Conservation (phyloP, 306 rosid species). For the Lathyrus oleraceus region DNA sequence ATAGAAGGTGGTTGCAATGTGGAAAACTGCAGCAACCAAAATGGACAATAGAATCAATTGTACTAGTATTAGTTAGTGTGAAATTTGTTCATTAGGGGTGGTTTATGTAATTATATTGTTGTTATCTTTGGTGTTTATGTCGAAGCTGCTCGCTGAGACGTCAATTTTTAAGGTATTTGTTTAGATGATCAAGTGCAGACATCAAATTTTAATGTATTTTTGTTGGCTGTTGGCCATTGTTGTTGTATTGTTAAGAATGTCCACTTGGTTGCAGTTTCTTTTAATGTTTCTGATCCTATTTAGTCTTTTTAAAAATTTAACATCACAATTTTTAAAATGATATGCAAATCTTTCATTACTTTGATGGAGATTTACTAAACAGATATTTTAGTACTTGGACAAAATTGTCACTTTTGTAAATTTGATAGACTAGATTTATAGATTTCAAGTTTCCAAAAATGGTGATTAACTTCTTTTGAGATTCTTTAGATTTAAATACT, state of each 20-base stretch:
- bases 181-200: slow-evolving; percentile 50
- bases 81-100: slow-evolving; percentile 30
- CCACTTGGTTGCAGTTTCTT: slow-evolving; percentile 15
- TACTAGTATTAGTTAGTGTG: background rate
- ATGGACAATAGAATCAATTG: slow-evolving; percentile 27
- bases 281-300: background rate
- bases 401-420: too few species aligned
- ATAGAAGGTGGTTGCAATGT: slow-evolving; percentile 53
- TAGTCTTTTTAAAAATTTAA: too few species aligned
- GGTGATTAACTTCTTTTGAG: background rate
- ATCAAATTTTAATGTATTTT: slow-evolving; percentile 36
- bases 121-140: slow-evolving; percentile 49
- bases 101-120: slow-evolving; percentile 51
- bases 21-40: slow-evolving; percentile 44
- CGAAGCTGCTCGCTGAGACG: slow-evolving; percentile 94
- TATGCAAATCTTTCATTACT: too few species aligned
- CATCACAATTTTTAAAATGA: too few species aligned
- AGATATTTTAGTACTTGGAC: too few species aligned
- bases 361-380: too few species aligned
- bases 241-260: slow-evolving; percentile 31
- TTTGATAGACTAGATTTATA: too few species aligned
- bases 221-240: slow-evolving; percentile 21
- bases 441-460: background rate
- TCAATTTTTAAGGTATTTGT: slow-evolving; percentile 34
- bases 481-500: background rate